Evolutionary conservation across 2,329 filamentous ascomycete genomes (phyloP).

Genomic region (Paraconiothyrium brasiliense): DNA sequence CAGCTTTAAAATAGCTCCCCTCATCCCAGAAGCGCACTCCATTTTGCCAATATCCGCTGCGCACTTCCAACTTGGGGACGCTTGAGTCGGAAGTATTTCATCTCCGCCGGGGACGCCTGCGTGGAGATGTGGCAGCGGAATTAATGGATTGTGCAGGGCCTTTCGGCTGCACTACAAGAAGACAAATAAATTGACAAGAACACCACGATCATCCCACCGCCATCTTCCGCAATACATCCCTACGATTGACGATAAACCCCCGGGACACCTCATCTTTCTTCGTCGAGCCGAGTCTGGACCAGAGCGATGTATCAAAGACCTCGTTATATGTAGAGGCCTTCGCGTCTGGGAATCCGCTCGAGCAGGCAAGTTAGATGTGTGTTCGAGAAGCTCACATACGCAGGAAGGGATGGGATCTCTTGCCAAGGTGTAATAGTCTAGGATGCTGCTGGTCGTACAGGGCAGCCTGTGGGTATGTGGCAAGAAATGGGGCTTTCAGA

Average conservation of each 20-base stretch:
- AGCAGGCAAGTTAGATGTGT: background rate
- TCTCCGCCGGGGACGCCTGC: background rate
- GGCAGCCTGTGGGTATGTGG: too few relatives aligned
- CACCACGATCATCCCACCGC: background rate
- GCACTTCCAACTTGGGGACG: background rate
- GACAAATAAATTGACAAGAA: background rate
- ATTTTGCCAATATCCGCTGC: background rate
- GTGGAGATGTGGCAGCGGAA: background rate
- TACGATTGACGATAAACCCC: background rate
- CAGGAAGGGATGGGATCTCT: too few relatives aligned
- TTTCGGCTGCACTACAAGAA: background rate
- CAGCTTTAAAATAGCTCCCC: too few relatives aligned
- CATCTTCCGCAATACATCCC: background rate
- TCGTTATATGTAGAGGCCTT: background rate
- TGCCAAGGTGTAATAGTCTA: too few relatives aligned
- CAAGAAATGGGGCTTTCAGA: too few relatives aligned
- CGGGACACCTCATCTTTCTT: background rate
- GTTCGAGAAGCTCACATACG: too few relatives aligned
- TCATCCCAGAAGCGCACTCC: too few relatives aligned
- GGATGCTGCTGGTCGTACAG: too few relatives aligned
- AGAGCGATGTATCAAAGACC: background rate
- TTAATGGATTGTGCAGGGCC: too few relatives aligned
- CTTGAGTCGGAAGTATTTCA: background rate
- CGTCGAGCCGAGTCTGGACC: background rate
- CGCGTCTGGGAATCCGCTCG: background rate